Evolutionary conservation across 2,329 filamentous ascomycete genomes (phyloP).

Genomic region (Sporothrix variecibatus): DNA sequence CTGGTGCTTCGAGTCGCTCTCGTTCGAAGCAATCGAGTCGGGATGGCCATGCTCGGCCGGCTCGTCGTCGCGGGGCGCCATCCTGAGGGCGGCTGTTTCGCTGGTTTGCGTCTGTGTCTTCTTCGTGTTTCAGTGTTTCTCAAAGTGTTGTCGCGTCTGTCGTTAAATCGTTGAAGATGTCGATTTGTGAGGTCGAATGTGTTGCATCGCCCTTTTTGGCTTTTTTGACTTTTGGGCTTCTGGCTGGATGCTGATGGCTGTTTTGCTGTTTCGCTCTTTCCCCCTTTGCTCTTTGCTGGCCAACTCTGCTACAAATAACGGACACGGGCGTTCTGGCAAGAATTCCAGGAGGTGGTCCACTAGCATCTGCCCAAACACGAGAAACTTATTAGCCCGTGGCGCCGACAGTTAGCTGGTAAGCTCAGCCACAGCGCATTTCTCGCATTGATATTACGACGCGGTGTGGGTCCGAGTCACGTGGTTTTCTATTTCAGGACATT

Average conservation of each 20-base stretch:
- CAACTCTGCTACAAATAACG: conserved; percentile 11
- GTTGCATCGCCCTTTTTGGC: background rate
- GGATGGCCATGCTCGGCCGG: conserved; percentile 44
- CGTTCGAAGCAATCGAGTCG: conserved; percentile 59
- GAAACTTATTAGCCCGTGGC: conserved; percentile 9
- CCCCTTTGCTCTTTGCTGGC: background rate
- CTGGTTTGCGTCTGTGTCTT: background rate
- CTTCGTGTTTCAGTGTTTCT: background rate
- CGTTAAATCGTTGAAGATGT: background rate
- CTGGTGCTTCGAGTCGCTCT: conserved; percentile 53
- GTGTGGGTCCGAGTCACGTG: conserved; percentile 18
- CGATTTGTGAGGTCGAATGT: background rate
- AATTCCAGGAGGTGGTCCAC: conserved; percentile 14
- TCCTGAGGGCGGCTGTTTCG: background rate
- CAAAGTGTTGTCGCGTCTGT: background rate
- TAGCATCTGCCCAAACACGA: conserved; percentile 16
- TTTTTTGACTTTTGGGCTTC: background rate
- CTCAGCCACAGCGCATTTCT: conserved; percentile 27
- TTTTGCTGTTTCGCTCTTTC: background rate
- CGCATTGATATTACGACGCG: conserved; percentile 2
- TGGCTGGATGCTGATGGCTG: background rate
- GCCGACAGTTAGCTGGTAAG: background rate
- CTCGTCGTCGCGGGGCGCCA: conserved; percentile 33
- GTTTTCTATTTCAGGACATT: background rate
- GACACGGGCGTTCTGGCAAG: background rate